Evolutionary conservation across 148 eudicot genomes (phyloP).

Genomic region (Rhododendron simsii): DNA sequence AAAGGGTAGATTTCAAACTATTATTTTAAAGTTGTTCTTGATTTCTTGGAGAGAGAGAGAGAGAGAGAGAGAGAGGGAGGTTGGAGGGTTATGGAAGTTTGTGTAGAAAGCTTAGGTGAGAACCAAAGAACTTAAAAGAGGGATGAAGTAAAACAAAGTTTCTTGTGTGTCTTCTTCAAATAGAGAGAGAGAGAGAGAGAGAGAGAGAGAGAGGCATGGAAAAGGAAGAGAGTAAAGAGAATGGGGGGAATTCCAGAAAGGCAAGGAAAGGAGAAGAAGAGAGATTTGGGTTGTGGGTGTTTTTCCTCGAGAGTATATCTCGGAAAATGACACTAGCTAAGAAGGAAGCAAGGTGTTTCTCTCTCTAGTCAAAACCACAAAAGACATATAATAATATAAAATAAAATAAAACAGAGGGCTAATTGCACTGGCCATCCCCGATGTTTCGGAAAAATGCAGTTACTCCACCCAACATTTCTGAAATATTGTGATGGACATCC

Average conservation of each 20-base stretch:
- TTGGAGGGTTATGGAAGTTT: neutral
- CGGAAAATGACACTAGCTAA: slow-evolving; percentile 49
- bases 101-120: neutral
- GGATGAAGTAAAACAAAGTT: neutral
- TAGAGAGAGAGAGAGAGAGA: neutral
- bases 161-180: slow-evolving; percentile 13
- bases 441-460: neutral
- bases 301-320: slow-evolving; percentile 46
- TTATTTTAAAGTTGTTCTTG: neutral
- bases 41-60: neutral
- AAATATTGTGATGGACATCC: neutral
- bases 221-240: slow-evolving; percentile 3
- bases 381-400: neutral
- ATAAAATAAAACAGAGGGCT: neutral
- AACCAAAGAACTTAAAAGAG: slow-evolving; percentile 6
- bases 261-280: slow-evolving; percentile 18
- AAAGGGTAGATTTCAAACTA: neutral
- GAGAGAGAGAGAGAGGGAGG: neutral
- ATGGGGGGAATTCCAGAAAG: slow-evolving; percentile 21
- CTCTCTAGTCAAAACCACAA: slow-evolving; percentile 32
- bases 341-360: slow-evolving; percentile 13
- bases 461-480: neutral
- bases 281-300: slow-evolving; percentile 15
- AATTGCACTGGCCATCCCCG: neutral
- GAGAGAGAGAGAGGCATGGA: neutral